Evolutionary conservation across 129 eudicot genomes (phyloP), one percentile per base, ranked within the genome.

Genomic region (Lonicera japonica): DNA sequence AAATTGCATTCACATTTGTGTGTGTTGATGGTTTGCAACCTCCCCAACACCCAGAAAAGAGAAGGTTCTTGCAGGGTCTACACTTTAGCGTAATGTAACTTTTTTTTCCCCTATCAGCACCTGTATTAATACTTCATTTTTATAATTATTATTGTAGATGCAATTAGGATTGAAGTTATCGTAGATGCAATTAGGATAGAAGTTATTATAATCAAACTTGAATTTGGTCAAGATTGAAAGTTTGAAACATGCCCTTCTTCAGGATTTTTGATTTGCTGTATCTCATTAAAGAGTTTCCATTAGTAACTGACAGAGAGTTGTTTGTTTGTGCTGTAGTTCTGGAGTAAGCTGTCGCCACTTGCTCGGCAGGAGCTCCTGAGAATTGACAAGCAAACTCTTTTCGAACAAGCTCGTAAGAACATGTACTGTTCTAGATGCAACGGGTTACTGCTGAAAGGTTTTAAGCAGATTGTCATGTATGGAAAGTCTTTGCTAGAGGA

Each of bases 371-470:
- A 88, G 70, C 96, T 92, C 56, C 67, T 92, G 67, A 75, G 81
- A 76, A 78, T 92, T 54, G 96, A 87, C 60, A 92, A 85, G 66
- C 98, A 87, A 72, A 85, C 88, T 21, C 83, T 92, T 24, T 88
- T 87, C 14, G 98, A 92, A 73, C 91, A 92, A 72, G 95, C 96
- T 58, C 87, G 98, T 57, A 92, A 92, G 78, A 87, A 82, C 54
- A 80, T 92, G 95, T 92, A 87, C 75, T 92, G 98, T 65, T 92
- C 98, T 48, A 85, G 98, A 75, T 92, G 98, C 84, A 88, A 92
- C 23, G 98, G 98, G 65, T 61, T 92, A 64, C 84, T 92, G 61
- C 83, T 88, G 13, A 96, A 92, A 73, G 96, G 96, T 13, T 92
- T 82, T 62, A 24, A 78, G 83, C 96, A 84, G 76, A 92, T 92